These are phyloP conservation scores for Allium cepa DNA, from an alignment of 106 monocot species.

Conservation along the genomic window DNA sequence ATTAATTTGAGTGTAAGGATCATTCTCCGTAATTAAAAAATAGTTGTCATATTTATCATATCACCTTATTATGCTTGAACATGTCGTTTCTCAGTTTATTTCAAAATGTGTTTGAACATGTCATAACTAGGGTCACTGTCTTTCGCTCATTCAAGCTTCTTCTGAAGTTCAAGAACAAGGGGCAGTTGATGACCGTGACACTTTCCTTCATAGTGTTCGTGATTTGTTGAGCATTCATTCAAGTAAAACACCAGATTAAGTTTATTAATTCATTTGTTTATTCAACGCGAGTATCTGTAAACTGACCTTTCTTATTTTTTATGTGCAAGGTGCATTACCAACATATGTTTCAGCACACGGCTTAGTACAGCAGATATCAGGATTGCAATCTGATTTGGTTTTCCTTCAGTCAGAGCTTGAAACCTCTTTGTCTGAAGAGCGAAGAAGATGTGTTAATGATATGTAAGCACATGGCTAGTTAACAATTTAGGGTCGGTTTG, in stretches of 20 bases:
- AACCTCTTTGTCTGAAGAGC: slow-evolving; percentile 83
- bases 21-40: no score
- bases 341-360: slow-evolving; percentile 88
- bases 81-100: no score
- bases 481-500: no score
- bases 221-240: slow-evolving; percentile 82
- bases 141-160: slow-evolving; percentile 61
- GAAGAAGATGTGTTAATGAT: slow-evolving; percentile 87
- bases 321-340: slow-evolving; percentile 59
- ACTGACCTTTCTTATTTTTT: slow-evolving; percentile 9
- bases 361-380: slow-evolving; percentile 84
- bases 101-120: neutral
- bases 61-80: neutral
- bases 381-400: slow-evolving; percentile 65
- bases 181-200: slow-evolving; percentile 88
- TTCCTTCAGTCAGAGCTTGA: slow-evolving; percentile 91
- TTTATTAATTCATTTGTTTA: no score
- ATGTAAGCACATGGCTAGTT: slow-evolving; percentile 42
- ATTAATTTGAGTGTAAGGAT: no score
- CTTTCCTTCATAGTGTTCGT: slow-evolving; percentile 82
- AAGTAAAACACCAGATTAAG: slow-evolving; percentile 25
- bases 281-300: neutral
- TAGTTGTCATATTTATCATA: neutral
- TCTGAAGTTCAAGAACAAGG: slow-evolving; percentile 92
- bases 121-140: slow-evolving; percentile 48